phyloP scores from a whole-genome alignment of 805 yeast species.

The Yarrowia yakushimensis region DNA sequence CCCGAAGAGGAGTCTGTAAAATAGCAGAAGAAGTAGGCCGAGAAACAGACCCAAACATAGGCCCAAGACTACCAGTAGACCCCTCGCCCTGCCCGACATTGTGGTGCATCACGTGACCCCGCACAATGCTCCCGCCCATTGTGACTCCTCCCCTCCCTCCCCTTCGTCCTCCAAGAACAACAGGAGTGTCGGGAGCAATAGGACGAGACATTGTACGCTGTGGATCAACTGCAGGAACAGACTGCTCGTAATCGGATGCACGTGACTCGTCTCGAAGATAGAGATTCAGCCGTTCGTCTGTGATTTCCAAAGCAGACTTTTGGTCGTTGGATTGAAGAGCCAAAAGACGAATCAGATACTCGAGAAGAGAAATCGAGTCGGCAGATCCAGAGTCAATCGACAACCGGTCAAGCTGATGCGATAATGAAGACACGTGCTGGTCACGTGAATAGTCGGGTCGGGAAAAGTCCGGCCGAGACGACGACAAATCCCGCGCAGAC shows the following conservation, averaged over 20 bases:
- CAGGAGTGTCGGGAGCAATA: constrained; percentile 10
- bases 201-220: background rate
- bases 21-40: background rate
- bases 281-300: constrained; percentile 63
- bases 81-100: background rate
- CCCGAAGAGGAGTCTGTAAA: background rate
- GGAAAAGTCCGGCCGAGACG: no score
- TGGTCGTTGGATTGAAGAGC: constrained; percentile 62
- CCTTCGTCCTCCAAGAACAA: background rate
- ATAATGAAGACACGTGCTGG: background rate
- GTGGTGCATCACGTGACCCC: background rate
- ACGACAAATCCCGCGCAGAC: background rate
- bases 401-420: background rate
- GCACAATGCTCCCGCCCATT: background rate
- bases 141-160: background rate
- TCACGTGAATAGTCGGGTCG: background rate
- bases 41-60: background rate
- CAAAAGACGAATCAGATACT: constrained; percentile 57
- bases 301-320: constrained; percentile 48
- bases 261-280: constrained; percentile 56
- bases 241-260: background rate
- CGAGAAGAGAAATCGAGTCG: constrained; percentile 54
- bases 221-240: background rate
- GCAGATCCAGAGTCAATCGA: constrained; percentile 26
- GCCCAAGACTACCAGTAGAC: background rate